These are phyloP conservation scores for Gloeostereum incarnatum DNA, from an alignment of 768 basidiomycete genomes.

Conservation along the genomic window DNA sequence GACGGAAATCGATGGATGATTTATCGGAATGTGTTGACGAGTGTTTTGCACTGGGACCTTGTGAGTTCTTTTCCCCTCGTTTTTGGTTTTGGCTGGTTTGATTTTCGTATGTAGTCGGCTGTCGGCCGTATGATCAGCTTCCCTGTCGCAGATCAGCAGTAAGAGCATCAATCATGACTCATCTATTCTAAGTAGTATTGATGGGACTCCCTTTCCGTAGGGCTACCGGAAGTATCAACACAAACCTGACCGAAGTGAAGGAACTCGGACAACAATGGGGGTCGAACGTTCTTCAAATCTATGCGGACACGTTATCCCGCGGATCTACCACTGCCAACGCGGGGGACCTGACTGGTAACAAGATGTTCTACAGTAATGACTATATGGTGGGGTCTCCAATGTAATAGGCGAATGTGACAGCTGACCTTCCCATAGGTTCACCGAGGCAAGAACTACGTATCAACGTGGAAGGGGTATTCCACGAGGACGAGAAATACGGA, in stretches of 20 bases:
- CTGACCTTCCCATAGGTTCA: conserved; percentile 36
- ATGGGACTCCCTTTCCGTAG: conserved; percentile 12
- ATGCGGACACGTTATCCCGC: conserved; percentile 15
- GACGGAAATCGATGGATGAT: conserved; percentile 66
- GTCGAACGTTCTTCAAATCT: conserved; percentile 18
- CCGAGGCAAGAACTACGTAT: conserved; percentile 47
- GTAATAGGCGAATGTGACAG: not conserved
- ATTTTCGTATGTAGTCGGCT: conserved; percentile 40
- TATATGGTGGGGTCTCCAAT: conserved; percentile 42
- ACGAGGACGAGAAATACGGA: conserved; percentile 51
- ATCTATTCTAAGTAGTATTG: not conserved
- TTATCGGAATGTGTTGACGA: conserved; percentile 44
- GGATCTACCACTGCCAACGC: conserved; percentile 12
- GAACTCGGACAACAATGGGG: conserved; percentile 29
- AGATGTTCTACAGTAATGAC: conserved; percentile 18
- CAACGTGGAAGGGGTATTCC: conserved; percentile 57
- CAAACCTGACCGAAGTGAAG: conserved; percentile 30
- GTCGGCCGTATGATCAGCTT: conserved; percentile 61
- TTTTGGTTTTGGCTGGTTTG: conserved; percentile 1
- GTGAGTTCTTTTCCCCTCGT: conserved; percentile 25
- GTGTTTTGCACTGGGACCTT: conserved; percentile 63
- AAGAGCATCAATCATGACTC: conserved; percentile 23
- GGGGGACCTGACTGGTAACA: conserved; percentile 13
- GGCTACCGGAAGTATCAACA: conserved; percentile 29
- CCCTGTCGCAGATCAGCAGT: conserved; percentile 41